A percentile compares a stretch with the other conserved stretches of the same genome.
These are phyloP conservation scores for slime mould (Dictyostelium discoideum) DNA, from an alignment of 78 protist genomes.

Conservation along the genomic window DNA sequence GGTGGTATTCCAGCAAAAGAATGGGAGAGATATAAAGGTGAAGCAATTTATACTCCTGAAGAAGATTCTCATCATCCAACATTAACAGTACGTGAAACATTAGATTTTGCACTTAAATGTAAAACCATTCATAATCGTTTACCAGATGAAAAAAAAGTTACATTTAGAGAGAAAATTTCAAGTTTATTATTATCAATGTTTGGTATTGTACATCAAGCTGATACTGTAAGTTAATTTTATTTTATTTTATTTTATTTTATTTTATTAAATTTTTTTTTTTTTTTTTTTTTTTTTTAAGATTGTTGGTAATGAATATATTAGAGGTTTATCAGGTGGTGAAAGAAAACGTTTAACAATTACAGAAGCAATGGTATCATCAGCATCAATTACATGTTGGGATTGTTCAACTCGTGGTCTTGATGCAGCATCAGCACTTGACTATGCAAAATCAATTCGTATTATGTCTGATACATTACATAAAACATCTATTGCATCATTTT, in stretches of 20 bases:
- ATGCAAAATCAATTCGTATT: constrained; percentile 78
- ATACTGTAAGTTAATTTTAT: constrained; percentile 28
- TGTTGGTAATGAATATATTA: constrained; percentile 79
- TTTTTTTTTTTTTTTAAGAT: constrained; percentile 19
- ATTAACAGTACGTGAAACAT: constrained; percentile 67
- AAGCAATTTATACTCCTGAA: constrained; percentile 80
- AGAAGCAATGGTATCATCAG: constrained; percentile 81
- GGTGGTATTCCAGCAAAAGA: constrained; percentile 73
- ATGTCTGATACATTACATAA: constrained; percentile 72
- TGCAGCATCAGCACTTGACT: constrained; percentile 82
- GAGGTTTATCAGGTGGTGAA: constrained; percentile 85
- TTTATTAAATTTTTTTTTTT: neutral
- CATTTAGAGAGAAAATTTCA: constrained; percentile 39
- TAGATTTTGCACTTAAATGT: constrained; percentile 72
- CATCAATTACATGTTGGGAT: constrained; percentile 81
- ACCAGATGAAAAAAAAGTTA: constrained; percentile 43
- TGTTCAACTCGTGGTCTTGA: constrained; percentile 84
- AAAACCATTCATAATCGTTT: constrained; percentile 45
- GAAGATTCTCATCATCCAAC: constrained; percentile 79
- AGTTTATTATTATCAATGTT: constrained; percentile 44
- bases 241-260: neutral
- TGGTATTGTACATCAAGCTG: constrained; percentile 52
- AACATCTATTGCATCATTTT: constrained; percentile 65
- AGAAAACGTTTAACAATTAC: constrained; percentile 69
- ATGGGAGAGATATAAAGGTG: constrained; percentile 53